Evolutionary conservation across 768 basidiomycete genomes (phyloP).

Genomic region (Lentinula aciculospora): DNA sequence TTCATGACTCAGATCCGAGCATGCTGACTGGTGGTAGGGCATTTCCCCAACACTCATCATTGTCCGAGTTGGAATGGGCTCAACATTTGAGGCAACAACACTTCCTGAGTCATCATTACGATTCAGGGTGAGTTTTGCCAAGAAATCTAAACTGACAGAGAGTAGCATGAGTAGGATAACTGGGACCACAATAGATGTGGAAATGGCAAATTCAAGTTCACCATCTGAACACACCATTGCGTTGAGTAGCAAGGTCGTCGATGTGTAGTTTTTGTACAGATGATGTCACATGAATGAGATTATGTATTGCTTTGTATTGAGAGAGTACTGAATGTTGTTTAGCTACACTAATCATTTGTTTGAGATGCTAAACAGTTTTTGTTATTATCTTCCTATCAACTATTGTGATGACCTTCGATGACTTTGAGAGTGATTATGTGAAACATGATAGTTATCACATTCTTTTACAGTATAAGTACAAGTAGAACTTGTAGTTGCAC

Average conservation of each 20-base stretch:
- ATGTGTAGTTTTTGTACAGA: too few species aligned
- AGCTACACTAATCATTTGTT: too few species aligned
- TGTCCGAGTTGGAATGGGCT: not conserved
- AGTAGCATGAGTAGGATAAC: not conserved
- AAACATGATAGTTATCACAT: too few species aligned
- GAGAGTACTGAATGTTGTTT: slow-evolving; percentile 2
- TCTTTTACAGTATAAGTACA: too few species aligned
- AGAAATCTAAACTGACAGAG: not conserved
- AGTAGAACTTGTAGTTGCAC: too few species aligned
- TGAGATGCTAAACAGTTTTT: too few species aligned
- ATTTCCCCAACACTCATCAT: not conserved
- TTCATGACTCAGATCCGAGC: not conserved
- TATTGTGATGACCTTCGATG: too few species aligned
- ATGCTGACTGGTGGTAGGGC: not conserved
- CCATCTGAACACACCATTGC: not conserved
- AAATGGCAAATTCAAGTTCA: not conserved
- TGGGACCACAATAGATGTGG: not conserved
- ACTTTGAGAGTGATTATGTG: too few species aligned
- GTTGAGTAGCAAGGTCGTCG: not conserved
- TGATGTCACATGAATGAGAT: too few species aligned
- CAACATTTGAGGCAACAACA: not conserved
- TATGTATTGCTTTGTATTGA: not conserved
- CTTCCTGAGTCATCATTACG: not conserved
- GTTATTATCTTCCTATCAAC: too few species aligned
- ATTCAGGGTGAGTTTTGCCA: not conserved